Base-by-base conservation (phyloP, 2,329 filamentous ascomycete genomes). In the Phialemoniopsis sp. region DNA sequence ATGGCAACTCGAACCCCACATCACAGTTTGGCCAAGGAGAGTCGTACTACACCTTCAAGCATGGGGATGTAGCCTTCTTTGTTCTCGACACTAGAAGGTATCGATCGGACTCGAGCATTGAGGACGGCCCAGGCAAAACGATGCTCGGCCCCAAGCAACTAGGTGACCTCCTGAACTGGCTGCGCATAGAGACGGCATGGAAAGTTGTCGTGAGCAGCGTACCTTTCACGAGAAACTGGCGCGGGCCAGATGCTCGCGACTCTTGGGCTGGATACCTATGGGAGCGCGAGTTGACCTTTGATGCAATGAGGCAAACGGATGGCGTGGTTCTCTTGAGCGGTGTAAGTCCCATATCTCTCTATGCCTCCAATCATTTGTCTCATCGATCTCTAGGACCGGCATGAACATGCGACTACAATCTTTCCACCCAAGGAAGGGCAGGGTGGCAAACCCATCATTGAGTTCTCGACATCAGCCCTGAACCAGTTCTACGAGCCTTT, bases 161-260 rank as follows among this genome's bases (percentile, higher is more conserved):
- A 0, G 53, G 66, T 8, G 78, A 81, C 35, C 66, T 87, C 1
- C 64, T 84, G 1, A 49, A 58, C 2, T 87, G 78, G 67, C 68
- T 86, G 13, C 29, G 16, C 10, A 30, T 30, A 8, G 49, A 50
- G 21, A 35, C 34, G 15, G 29, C 36, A 10, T 87, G 81, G 81
- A 86, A 86, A 55, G 72, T 86, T 45, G 64, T 87, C 40, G 70
- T 82, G 9, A 78, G 76, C 38, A 78, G 75, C 39, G 78, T 85
- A 1, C 82, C 82, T 0, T 85, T 86, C 57, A 85, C 82, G 3
- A 81, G 82, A 52, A 87, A 86, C 52, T 87, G 82, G 82, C 76
- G 72, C 40, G 78, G 77, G 14, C 45, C 46, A 10, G 73, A 71
- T 2, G 36, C 44, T 21, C 66, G 73, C 35, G 82, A 86, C 49